Conservation (phyloP, 208 protist species). For the Porcisia deanei region DNA sequence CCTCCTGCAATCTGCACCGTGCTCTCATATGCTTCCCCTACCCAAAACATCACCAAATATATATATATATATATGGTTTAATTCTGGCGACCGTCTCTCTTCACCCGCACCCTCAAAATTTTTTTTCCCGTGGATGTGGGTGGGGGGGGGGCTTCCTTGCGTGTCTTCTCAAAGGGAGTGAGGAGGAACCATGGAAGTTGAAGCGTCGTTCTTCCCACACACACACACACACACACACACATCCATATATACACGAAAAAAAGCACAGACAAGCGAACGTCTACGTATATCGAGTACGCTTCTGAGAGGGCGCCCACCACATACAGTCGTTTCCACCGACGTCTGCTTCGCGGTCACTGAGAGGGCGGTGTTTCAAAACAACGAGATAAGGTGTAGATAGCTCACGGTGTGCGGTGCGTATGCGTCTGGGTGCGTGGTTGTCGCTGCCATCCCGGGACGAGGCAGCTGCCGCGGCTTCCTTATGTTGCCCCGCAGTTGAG, state of each 20-base stretch:
- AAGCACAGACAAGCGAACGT: too few species aligned
- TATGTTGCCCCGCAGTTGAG: neutral
- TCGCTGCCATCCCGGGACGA: neutral
- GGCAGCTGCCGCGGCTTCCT: constrained; percentile 1
- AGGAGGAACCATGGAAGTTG: too few species aligned
- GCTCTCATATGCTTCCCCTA: neutral
- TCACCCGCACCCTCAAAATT: too few species aligned
- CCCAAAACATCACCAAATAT: neutral
- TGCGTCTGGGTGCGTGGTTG: neutral
- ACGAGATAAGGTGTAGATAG: neutral
- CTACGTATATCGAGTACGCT: neutral
- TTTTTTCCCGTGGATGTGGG: too few species aligned
- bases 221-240: too few species aligned
- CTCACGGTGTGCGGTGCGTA: neutral
- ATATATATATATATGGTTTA: too few species aligned
- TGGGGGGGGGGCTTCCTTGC: too few species aligned
- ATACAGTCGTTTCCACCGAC: neutral
- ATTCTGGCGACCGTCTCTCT: too few species aligned
- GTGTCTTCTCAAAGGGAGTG: too few species aligned
- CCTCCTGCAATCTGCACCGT: neutral
- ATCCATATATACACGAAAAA: too few species aligned
- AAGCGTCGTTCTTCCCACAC: too few species aligned
- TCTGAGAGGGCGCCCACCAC: neutral
- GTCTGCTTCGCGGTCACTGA: neutral
- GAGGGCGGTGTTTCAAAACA: neutral